Percentiles rank a stretch among this genome's conserved stretches.
phyloP scores from a whole-genome alignment of 2,329 filamentous ascomycete species.

The Calonectria naviculata region DNA sequence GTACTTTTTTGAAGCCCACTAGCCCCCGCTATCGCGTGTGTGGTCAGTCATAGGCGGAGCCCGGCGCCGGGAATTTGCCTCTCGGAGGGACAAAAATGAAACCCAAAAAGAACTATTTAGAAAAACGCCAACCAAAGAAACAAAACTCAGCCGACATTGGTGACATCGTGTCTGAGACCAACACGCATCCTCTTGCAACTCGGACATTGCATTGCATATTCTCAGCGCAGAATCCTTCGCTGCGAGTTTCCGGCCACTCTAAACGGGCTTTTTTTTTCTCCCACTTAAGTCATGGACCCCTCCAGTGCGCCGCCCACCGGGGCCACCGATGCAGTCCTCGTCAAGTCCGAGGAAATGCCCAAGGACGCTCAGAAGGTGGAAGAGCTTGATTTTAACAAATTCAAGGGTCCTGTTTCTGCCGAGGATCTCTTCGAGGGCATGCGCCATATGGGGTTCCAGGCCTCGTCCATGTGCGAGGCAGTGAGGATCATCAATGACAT shows the following conservation, averaged over 20 bases:
- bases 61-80: conserved; percentile 28
- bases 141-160: background rate
- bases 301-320: conserved; percentile 64
- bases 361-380: conserved; percentile 82
- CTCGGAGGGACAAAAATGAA: background rate
- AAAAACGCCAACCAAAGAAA: background rate
- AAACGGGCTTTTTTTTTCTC: background rate
- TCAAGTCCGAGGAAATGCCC: conserved; percentile 85
- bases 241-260: background rate
- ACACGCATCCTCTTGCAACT: background rate
- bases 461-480: conserved; percentile 82
- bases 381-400: conserved; percentile 91
- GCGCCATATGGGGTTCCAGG: conserved; percentile 83
- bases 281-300: conserved; percentile 43
- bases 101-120: background rate
- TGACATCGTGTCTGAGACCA: conserved; percentile 6
- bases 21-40: conserved; percentile 1
- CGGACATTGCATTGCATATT: background rate
- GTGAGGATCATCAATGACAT: conserved; percentile 95
- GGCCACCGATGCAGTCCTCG: conserved; percentile 84
- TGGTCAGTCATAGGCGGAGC: conserved; percentile 31
- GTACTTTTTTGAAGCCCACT: background rate
- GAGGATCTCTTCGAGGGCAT: conserved; percentile 86
- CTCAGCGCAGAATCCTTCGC: background rate
- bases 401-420: conserved; percentile 82